These are phyloP conservation scores for Aureobasidium pullulans DNA, from an alignment of 2,329 filamentous ascomycete genomes.

Conservation along the genomic window DNA sequence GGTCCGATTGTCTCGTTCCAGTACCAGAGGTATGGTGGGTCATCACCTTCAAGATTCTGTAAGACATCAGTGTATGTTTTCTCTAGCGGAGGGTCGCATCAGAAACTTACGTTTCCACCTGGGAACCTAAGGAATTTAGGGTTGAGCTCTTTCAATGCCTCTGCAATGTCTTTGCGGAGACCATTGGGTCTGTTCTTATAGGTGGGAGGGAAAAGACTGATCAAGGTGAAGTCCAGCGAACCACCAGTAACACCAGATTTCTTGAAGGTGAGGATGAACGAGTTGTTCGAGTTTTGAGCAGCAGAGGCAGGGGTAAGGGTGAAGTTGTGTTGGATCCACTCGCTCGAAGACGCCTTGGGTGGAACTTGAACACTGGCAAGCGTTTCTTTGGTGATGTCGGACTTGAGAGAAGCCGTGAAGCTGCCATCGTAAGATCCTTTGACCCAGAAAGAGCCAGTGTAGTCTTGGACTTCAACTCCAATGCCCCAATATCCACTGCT, in stretches of 20 bases:
- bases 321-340: slow-evolving; percentile 22
- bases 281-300: slow-evolving; percentile 27
- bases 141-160: slow-evolving; percentile 46
- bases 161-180: slow-evolving; percentile 48
- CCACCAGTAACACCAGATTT: slow-evolving; percentile 33
- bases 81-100: no score
- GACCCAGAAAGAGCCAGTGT: slow-evolving; percentile 30
- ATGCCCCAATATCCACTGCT: slow-evolving; percentile 27
- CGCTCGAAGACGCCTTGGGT: not conserved
- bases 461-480: slow-evolving; percentile 21
- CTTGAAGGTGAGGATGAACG: slow-evolving; percentile 49
- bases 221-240: slow-evolving; percentile 50
- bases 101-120: slow-evolving; percentile 43
- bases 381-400: slow-evolving; percentile 17
- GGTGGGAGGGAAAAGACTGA: slow-evolving; percentile 54
- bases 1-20: slow-evolving; percentile 48
- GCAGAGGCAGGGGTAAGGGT: slow-evolving; percentile 23
- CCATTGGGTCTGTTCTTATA: slow-evolving; percentile 53
- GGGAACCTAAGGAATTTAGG: slow-evolving; percentile 56
- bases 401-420: slow-evolving; percentile 21
- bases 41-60: slow-evolving; percentile 40
- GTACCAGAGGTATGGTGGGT: slow-evolving; percentile 40
- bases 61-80: not conserved
- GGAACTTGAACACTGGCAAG: slow-evolving; percentile 13
- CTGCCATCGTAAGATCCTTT: slow-evolving; percentile 25